Base-by-base conservation (phyloP, 2,329 filamentous ascomycete genomes). In the Apiospora pterosperma region DNA sequence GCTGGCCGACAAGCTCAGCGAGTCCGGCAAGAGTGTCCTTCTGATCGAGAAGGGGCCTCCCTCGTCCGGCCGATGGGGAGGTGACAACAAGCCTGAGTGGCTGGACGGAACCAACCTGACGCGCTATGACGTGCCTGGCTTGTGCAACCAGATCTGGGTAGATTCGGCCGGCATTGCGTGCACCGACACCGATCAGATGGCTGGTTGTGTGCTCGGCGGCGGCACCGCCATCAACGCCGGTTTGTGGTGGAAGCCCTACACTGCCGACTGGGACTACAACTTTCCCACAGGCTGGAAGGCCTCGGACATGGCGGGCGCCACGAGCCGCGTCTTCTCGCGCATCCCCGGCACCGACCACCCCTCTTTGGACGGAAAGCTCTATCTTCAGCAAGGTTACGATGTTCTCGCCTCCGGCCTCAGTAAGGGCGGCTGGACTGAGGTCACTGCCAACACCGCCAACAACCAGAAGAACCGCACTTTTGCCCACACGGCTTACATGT, bases 271-370 rank as follows among this genome's bases (percentile, higher is more conserved):
- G 80, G 88, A 92, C 73, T 81, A 84, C 74, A 89, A 89, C 74
- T 93, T 91, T 79, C 90, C 90, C 0, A 69, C 78, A 2, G 90
- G 90, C 25, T 93, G 90, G 90, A 88, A 89, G 74, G 82, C 86
- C 38, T 74, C 78, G 5, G 88, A 92, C 69, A 83, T 92, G 71
- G 78, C 79, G 65, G 74, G 79, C n/a, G 85, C 90, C 1, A 85
- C 88, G 5, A 76, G 82, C 36, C 83, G 85, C 59, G 84, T 89
- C 12, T 92, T 92, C 74, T 77, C 79, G 38, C 83, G 88, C n/a
- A 92, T 92, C 67, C 89, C 88, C 0, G 90, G 89, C 41, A 92
- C 89, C 0, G 85, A 84, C 42, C 78, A 80, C 48, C 89, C 90
- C 0, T 92, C 89, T 1, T 79, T 79, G 69, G 89, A 93, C 71